phyloP scores from a whole-genome alignment of 495 filamentous ascomycete genomes.

The Xylaria curta region DNA sequence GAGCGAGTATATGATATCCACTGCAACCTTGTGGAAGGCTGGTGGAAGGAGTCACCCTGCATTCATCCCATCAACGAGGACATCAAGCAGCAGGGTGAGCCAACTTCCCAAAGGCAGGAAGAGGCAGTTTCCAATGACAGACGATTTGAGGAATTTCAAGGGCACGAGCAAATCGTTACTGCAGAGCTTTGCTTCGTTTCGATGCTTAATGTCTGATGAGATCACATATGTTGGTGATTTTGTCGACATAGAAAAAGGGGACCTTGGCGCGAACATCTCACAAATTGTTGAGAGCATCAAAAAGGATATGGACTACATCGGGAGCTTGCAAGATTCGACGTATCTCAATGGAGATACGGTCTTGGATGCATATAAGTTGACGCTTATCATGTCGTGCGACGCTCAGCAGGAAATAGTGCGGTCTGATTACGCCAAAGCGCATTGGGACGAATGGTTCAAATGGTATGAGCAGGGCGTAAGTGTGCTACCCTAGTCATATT shows the following conservation, averaged over 20 bases:
- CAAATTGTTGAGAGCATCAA: conserved; percentile 14
- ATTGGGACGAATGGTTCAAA: conserved; percentile 27
- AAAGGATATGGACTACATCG: conserved; percentile 23
- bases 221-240: conserved; percentile 28
- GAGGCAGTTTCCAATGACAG: conserved; percentile 16
- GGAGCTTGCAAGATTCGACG: neutral
- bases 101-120: conserved; percentile 25
- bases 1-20: conserved; percentile 15
- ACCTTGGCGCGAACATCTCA: conserved; percentile 12
- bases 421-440: conserved; percentile 15
- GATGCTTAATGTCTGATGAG: conserved; percentile 29
- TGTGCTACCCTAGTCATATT: neutral
- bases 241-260: conserved; percentile 3
- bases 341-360: conserved; percentile 27
- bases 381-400: conserved; percentile 26
- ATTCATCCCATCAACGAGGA: neutral
- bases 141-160: conserved; percentile 26
- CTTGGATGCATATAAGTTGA: conserved; percentile 29
- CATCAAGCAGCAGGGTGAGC: neutral
- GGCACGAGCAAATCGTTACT: conserved; percentile 23
- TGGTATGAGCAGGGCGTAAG: conserved; percentile 24
- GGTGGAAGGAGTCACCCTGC: conserved; percentile 15
- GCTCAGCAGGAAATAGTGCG: conserved; percentile 23
- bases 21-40: conserved; percentile 14
- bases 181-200: conserved; percentile 29